Evolutionary conservation across 192 early-diverging fungal species (phyloP), one percentile per base, ranked within the genome.

Genomic region (Backusella circina): DNA sequence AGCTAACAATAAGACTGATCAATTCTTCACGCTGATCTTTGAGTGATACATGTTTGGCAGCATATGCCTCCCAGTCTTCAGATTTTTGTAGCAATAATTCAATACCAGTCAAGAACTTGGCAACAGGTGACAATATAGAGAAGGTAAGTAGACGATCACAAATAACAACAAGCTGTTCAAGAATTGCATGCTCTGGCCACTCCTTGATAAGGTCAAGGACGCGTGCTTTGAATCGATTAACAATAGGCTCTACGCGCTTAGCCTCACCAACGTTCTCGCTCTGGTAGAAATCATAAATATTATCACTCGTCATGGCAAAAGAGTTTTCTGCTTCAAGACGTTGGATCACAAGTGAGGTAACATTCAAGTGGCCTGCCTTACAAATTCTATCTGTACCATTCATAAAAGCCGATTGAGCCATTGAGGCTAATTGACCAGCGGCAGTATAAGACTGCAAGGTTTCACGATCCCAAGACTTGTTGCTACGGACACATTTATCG

Each of bases 61-160:
- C 95, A 72, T 94, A 96, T 15, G 89, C 80, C 81, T 98, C 90
- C 98, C 98, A 99, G 78, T 98, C 97, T 81, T 96, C 91, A 18
- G 94, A 93, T 65, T 95, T 94, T 72, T 90, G 87, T 21, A 98
- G 79, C 18, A 99, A 83, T 67, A 94, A 78, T 80, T 99, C 98
- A 68, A 98, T 68, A 35, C 94, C 96, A 6, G 95, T 91, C 37
- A 99, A 75, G 26, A 97, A 87, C 83, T 96, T 97, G 77, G 96
- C 94, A 44, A 97, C 80, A 1, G 98, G 96, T 7, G 96, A 93
- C 28, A 83, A 84, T 64, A 95, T 86, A 0, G 94, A 80, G 79
- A 97, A 95, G 7, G 79, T 77, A 13, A 90, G 75, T 15, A 95
- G 75, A 16, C 90, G 87, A 37, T 77, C 68, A 39, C 82, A 84